phyloP scores from a whole-genome alignment of 441 rosid genomes.

The Brassica balearica region DNA sequence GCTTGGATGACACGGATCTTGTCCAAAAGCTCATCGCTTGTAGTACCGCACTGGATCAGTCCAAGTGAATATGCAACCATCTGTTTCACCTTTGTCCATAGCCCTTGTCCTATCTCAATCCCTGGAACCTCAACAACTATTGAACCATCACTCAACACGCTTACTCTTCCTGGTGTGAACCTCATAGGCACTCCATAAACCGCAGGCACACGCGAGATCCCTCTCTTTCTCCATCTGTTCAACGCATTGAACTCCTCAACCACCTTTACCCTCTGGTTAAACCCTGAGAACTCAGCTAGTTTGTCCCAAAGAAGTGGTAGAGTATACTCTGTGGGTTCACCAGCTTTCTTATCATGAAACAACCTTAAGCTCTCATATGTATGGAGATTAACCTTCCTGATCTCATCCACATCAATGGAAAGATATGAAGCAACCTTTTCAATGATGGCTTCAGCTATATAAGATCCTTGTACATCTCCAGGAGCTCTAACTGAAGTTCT shows the following conservation, averaged over 20 bases:
- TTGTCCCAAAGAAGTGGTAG: constrained; percentile 78
- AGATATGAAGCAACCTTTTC: constrained; percentile 89
- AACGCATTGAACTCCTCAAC: constrained; percentile 63
- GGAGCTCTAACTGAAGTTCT: constrained; percentile 83
- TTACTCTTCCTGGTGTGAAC: constrained; percentile 83
- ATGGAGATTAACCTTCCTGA: constrained; percentile 78
- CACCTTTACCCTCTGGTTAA: constrained; percentile 50
- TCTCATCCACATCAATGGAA: constrained; percentile 65
- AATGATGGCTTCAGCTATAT: constrained; percentile 79
- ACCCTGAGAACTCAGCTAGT: constrained; percentile 56
- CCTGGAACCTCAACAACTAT: constrained; percentile 91
- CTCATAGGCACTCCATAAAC: constrained; percentile 49
- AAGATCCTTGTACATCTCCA: constrained; percentile 86
- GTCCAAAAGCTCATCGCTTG: constrained; percentile 54
- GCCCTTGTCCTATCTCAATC: constrained; percentile 91
- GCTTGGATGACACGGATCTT: constrained; percentile 79
- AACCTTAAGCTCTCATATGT: constrained; percentile 61
- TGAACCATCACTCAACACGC: constrained; percentile 83
- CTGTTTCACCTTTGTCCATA: constrained; percentile 96
- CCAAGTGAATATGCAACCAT: constrained; percentile 83
- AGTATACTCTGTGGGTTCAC: constrained; percentile 73
- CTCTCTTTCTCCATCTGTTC: constrained; percentile 75
- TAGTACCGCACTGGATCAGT: constrained; percentile 57
- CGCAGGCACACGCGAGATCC: constrained; percentile 80
- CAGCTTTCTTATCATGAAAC: constrained; percentile 52